Evolutionary conservation across 768 basidiomycete species (phyloP), one percentile per base, ranked within the genome.

Genomic region (Mycena floridula): DNA sequence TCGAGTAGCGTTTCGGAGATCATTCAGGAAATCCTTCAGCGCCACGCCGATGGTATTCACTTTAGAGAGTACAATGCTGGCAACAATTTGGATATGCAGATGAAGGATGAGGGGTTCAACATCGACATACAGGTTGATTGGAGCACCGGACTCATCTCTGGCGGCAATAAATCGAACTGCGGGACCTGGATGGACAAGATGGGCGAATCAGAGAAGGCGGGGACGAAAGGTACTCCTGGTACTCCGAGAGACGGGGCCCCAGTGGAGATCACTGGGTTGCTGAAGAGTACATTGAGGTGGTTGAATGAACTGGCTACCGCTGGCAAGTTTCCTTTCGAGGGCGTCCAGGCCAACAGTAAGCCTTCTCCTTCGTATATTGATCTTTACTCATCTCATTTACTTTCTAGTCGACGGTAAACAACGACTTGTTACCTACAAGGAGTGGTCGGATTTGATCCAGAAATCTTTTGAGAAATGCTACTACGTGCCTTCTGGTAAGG

Each of bases 111-210:
- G 48, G 96, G 96, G 1, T 99, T 99, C 68, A 77, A 95, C 61
- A 91, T 98, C 56, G 79, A 90, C 56, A 86, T 98, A 51, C 65
- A 79, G 21, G 93, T 97, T n/a, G 93, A 99, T 61, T 99, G 96
- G 96, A 71, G 76, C 52, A 97, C 90, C 1, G 96, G 96, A 2
- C 62, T 98, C 48, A 79, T 95, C 52, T 72, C 80, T 47, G 96
- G 96, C 22, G 96, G 96, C 7, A 98, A 82, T 61, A 66, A 67
- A 44, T 64, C 74, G 55, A 95, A 95, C 54, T 94, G 92, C 59
- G 92, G 92, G 9, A 94, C 92, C 1, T 95, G 92, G 92, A 92
- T 92, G 92, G 92, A 95, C 69, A 95, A 95, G 75, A 94, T 94
- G 91, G 96, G 96, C 36, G 92, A 95, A 59, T 92, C 89, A 2